Evolutionary conservation across 345 rosid genomes (phyloP).

Genomic region (Corymbia maculata): DNA sequence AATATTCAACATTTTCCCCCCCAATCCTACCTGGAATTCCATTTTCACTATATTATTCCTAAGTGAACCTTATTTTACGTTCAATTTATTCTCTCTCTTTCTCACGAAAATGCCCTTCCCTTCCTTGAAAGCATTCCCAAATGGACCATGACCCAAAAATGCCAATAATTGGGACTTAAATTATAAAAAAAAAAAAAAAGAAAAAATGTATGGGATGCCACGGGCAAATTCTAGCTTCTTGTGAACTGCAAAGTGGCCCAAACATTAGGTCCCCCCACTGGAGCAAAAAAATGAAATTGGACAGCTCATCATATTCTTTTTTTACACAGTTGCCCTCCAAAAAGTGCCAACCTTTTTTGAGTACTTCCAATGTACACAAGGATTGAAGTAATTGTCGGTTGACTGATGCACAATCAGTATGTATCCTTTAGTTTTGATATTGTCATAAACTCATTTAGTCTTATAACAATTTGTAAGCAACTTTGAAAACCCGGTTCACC

Average conservation of each 20-base stretch:
- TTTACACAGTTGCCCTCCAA: not conserved
- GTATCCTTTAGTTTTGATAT: not conserved
- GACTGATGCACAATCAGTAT: not conserved
- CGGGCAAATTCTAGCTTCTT: not conserved
- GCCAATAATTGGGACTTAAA: not conserved
- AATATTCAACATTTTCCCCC: not conserved
- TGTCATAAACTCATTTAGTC: not conserved
- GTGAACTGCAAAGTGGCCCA: not conserved
- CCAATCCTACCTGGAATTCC: slow-evolving; percentile 50
- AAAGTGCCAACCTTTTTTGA: not conserved
- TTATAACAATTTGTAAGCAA: not conserved
- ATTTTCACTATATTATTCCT: slow-evolving; percentile 1
- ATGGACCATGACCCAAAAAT: not conserved
- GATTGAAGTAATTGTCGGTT: not conserved
- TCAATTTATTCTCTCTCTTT: not conserved
- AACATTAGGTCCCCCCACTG: not conserved
- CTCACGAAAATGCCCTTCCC: not conserved
- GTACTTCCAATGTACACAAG: not conserved
- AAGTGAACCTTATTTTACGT: not conserved
- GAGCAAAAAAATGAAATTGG: not conserved
- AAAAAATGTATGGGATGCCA: not conserved
- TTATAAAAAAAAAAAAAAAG: no score
- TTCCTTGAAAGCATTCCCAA: not conserved
- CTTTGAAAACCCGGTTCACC: not conserved
- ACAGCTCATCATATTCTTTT: not conserved